Evolutionary conservation across 805 yeast species (phyloP), one percentile per base, ranked within the genome.

Genomic region (Sugiyamaella americana): DNA sequence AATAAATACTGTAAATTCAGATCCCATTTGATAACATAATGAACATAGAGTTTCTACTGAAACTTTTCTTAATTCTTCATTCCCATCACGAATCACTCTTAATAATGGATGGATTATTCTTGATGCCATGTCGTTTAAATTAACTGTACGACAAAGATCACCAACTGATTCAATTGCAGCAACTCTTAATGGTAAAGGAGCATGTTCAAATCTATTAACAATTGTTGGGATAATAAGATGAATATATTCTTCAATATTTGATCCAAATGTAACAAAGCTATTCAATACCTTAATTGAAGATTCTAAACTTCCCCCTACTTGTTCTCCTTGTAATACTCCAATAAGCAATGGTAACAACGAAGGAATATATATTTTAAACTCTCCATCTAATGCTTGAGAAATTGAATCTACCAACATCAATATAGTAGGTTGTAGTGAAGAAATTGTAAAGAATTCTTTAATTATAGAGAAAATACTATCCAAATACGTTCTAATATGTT

Each of bases 211-310:
- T 68, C 91, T 67, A 50, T 80, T 75, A 1, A 91, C 91, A 21
- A 89, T 73, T 44, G 83, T 83, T 0, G 98, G 97, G n/a, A 93
- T 74, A 21, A 91, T 76, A 48, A 91, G 74, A 60, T 88, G 96
- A 2, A 84, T 76, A 57, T 85, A 87, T 51, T 93, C 97, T 53
- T 91, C 97, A 41, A 91, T 74, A 58, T 85, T 87, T 21, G 84
- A 71, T 0, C 96, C 97, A 64, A 93, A 87, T 0, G 84, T 82
- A 4, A 87, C 91, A 58, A 93, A 76, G 8, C 95, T 84, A 55
- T 80, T 80, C 57, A 93, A 70, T 0, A 88, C 94, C 53, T 85
- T 81, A 23, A 82, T 66, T 0, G 91, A 75, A 0, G 85, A 79
- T 5, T 58, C 59, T 30, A 77, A 70, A 26, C 11, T 8, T 13